Conservation (phyloP, 345 rosid genomes). For the Acer negundo region DNA sequence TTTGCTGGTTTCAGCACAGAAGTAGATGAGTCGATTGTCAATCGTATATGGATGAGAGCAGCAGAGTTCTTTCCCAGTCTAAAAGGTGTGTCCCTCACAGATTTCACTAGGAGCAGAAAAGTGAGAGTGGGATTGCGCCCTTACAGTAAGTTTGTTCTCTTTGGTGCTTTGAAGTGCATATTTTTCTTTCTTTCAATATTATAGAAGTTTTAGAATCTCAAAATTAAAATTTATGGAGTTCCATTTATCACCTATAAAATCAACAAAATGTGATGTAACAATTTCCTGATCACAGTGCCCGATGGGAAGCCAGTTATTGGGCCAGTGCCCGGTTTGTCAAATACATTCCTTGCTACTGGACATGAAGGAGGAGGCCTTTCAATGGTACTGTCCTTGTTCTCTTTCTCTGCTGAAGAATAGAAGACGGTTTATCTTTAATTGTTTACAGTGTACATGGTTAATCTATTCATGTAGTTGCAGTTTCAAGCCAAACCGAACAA, state of each 20-base stretch:
- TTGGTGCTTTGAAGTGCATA: neutral
- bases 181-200: neutral
- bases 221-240: neutral
- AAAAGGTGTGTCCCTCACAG: constrained; percentile 44
- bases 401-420: neutral
- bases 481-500: neutral
- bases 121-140: constrained; percentile 96
- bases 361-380: constrained; percentile 96
- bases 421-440: neutral
- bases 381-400: constrained; percentile 53
- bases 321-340: constrained; percentile 62
- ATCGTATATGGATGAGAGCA: constrained; percentile 71
- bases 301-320: constrained; percentile 93
- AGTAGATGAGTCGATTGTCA: constrained; percentile 58
- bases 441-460: neutral
- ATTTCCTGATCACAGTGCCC: constrained; percentile 60
- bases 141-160: constrained; percentile 63
- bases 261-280: constrained; percentile 8
- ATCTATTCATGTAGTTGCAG: neutral
- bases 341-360: constrained; percentile 79
- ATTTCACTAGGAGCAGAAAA: constrained; percentile 51
- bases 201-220: neutral
- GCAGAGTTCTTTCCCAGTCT: constrained; percentile 80
- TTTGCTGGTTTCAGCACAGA: constrained; percentile 76
- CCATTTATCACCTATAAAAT: neutral